Evolutionary conservation across 169 alveolate species (phyloP).

Genomic region (Plasmodium gallinaceum): DNA sequence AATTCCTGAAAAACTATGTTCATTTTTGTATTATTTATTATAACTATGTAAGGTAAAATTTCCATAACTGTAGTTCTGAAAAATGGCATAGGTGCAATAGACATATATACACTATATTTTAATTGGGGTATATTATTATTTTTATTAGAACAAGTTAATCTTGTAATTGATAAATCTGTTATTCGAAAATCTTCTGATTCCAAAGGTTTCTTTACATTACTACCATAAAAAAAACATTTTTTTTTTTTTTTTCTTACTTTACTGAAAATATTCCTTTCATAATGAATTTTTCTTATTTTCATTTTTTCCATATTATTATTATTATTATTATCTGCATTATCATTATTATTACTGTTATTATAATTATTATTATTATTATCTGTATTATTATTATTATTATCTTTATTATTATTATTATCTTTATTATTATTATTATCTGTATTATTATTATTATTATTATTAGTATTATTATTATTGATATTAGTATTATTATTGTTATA

Average conservation of each 20-base stretch:
- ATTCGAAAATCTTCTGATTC: constrained; percentile 70
- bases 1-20: constrained; percentile 63
- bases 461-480: not conserved
- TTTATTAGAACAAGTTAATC: constrained; percentile 64
- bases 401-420: not conserved
- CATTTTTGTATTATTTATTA: constrained; percentile 69
- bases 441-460: not conserved
- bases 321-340: not conserved
- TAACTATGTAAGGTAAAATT: constrained; percentile 86
- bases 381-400: not conserved
- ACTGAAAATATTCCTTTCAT: constrained; percentile 2
- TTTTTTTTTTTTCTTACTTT: constrained; percentile 22
- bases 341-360: not conserved
- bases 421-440: not conserved
- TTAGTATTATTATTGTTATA: not conserved
- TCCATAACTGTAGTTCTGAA: constrained; percentile 87
- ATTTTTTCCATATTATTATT: not conserved
- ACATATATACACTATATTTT: constrained; percentile 84
- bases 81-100: constrained; percentile 90
- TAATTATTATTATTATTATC: not conserved
- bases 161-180: constrained; percentile 65
- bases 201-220: constrained; percentile 52
- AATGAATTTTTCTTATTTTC: constrained; percentile 2
- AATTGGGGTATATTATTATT: constrained; percentile 82
- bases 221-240: constrained; percentile 43